Conservation (phyloP, 345 rosid genomes). For the Gossypium anomalum region DNA sequence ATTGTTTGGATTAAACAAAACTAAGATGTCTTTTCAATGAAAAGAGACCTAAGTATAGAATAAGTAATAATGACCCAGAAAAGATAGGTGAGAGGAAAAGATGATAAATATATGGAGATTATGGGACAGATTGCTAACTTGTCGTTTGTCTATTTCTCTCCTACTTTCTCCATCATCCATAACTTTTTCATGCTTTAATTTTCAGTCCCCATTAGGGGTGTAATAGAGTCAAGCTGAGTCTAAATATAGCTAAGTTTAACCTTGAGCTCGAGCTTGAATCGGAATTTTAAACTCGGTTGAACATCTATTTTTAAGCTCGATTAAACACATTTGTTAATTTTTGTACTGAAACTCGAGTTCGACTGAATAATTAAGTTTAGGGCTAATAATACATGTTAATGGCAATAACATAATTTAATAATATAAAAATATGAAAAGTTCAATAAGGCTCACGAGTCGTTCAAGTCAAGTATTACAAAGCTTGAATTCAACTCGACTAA, state of each 20-base stretch:
- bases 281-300: too few species aligned
- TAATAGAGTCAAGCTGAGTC: accelerated
- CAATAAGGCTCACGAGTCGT: too few species aligned
- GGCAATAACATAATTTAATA: too few species aligned
- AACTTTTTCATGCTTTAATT: neutral
- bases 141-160: slow-evolving; percentile 6
- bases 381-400: too few species aligned
- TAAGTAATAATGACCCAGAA: neutral
- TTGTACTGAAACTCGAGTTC: accelerated
- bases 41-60: neutral
- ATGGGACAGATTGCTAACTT: slow-evolving; percentile 18
- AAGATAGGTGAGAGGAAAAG: neutral
- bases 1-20: neutral
- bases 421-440: too few species aligned
- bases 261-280: too few species aligned
- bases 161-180: neutral
- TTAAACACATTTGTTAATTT: too few species aligned
- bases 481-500: too few species aligned
- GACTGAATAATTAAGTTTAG: too few species aligned
- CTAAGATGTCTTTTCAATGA: neutral
- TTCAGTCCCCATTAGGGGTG: neutral
- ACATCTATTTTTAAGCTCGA: too few species aligned
- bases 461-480: too few species aligned
- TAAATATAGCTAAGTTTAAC: accelerated
- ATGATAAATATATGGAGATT: neutral